phyloP scores from a whole-genome alignment of 164 flowering plant species.

The Sextonia rubra region DNA sequence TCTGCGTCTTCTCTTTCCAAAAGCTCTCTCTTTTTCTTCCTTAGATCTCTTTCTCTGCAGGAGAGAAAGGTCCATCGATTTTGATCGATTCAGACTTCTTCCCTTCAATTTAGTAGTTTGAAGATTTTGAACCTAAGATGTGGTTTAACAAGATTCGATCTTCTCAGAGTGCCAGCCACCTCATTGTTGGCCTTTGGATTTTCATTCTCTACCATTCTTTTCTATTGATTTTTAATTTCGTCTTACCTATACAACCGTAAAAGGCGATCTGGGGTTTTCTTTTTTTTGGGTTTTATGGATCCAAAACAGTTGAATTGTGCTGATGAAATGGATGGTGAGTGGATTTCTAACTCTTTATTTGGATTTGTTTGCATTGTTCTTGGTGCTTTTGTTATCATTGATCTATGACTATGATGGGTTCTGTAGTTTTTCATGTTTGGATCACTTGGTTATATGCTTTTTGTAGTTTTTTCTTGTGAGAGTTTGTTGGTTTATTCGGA shows the following conservation, averaged over 20 bases:
- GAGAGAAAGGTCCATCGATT: neutral
- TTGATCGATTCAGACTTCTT: neutral
- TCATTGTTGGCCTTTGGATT: constrained; percentile 66
- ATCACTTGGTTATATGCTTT: neutral
- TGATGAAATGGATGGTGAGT: constrained; percentile 20
- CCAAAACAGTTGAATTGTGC: constrained; percentile 12
- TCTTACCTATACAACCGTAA: constrained; percentile 62
- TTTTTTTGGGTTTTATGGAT: constrained; percentile 14
- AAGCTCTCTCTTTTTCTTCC: neutral
- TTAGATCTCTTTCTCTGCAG: neutral
- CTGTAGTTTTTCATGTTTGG: neutral
- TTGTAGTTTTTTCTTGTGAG: neutral
- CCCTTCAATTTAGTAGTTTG: neutral
- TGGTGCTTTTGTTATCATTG: neutral
- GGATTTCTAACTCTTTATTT: neutral
- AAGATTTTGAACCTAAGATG: constrained; percentile 32
- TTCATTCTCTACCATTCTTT: constrained; percentile 66
- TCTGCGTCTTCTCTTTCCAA: neutral
- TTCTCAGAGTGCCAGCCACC: constrained; percentile 64
- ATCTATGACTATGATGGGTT: neutral
- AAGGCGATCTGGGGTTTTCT: neutral
- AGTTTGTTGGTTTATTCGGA: neutral
- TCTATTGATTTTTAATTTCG: constrained; percentile 53
- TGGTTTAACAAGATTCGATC: constrained; percentile 57
- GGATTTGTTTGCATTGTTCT: neutral